Base-by-base conservation (phyloP, 352 stramenopile species). In the Phytophthora cryptogea region DNA sequence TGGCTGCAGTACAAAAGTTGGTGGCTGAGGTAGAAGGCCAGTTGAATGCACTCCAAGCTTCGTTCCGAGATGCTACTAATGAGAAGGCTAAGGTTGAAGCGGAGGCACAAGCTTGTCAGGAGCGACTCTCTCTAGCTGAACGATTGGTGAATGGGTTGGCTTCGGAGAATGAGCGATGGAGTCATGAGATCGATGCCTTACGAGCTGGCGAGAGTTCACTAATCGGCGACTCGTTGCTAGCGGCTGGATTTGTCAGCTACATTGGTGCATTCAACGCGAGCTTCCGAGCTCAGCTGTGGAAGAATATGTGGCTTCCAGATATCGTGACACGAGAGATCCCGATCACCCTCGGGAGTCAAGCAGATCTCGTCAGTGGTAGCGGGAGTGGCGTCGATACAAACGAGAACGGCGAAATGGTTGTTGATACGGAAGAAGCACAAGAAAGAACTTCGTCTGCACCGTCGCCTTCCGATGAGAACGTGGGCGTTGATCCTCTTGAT, bases 171-270 rank as follows among this genome's bases (percentile, higher is more conserved):
- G 83, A 90, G 37, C 82, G 92, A 5, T 98, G 92, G 92, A 87
- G 77, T 52, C 69, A 76, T 16, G 89, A 97, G 40, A 90, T 98
- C 33, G 89, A 98, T 17, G 69, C 81, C 7, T 63, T 98, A 14
- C 78, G 78, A 10, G 68, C 78, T 8, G 76, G 85, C 1, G 84
- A 95, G 44, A 77, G 59, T 11, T 88, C 87, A 0, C 63, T 97
- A 0, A 88, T 96, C 6, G 92, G 92, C 6, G 90, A 98, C 37
- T 90, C 92, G 0, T 51, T 98, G 17, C 65, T 98, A 2, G 81
- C 89, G 0, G 88, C 90, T 3, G 88, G 85, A 0, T 98, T 98
- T 65, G 89, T 97, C 17, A 96, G 83, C 46, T 98, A 98, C 55
- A 86, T 96, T 6, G 92, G 92, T n/a, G 84, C 90, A 2, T 98